Percentiles rank a stretch among this genome's conserved stretches.
phyloP scores from a whole-genome alignment of 225 moss, liverwort and hornwort species.

The Lunularia cruciata region DNA sequence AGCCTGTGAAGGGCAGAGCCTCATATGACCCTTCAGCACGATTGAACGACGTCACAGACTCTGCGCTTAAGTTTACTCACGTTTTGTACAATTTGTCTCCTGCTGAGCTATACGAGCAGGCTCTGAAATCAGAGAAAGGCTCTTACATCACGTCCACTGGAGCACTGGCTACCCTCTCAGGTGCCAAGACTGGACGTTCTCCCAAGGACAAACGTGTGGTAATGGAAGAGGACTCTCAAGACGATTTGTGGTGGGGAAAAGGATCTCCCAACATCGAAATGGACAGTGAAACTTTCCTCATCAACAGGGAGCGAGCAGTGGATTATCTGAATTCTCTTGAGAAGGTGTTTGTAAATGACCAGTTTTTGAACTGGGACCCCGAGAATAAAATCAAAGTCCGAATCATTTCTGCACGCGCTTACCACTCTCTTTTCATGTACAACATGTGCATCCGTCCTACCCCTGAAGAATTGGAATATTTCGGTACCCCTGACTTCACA shows the following conservation, averaged over 20 bases:
- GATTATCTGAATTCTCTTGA: slow-evolving; percentile 93
- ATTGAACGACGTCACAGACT: slow-evolving; percentile 67
- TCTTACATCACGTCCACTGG: slow-evolving; percentile 89
- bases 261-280: slow-evolving; percentile 97
- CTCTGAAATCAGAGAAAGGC: slow-evolving; percentile 88
- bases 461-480: slow-evolving; percentile 96
- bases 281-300: slow-evolving; percentile 93
- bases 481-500: slow-evolving; percentile 97
- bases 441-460: slow-evolving; percentile 99
- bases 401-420: slow-evolving; percentile 95
- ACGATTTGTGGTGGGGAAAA: slow-evolving; percentile 98
- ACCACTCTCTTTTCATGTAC: slow-evolving; percentile 95
- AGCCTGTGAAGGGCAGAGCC: slow-evolving; percentile 52
- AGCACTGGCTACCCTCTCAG: slow-evolving; percentile 90
- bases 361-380: slow-evolving; percentile 96
- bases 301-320: slow-evolving; percentile 89
- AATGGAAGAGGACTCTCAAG: slow-evolving; percentile 62
- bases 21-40: slow-evolving; percentile 1
- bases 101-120: slow-evolving; percentile 92
- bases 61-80: slow-evolving; percentile 90
- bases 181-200: slow-evolving; percentile 95
- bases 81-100: slow-evolving; percentile 91
- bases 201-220: slow-evolving; percentile 99
- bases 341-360: slow-evolving; percentile 98
- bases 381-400: slow-evolving; percentile 94